phyloP scores from a whole-genome alignment of 2,329 filamentous ascomycete species.

The Ceratocystis papillata region DNA sequence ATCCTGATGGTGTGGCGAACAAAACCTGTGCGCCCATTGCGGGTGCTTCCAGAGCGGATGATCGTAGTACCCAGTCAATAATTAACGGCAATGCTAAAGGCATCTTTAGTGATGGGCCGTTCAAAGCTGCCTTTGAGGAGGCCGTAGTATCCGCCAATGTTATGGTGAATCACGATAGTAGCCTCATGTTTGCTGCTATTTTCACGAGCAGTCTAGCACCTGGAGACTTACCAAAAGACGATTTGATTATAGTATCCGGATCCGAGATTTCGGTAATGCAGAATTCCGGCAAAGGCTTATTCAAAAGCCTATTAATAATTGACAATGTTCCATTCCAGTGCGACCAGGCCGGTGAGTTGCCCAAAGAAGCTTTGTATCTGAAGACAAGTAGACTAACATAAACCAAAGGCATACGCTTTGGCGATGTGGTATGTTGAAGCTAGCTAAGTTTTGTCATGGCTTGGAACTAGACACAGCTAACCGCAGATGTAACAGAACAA shows the following conservation, averaged over 20 bases:
- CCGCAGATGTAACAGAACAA: conserved; percentile 12
- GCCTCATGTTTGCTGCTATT: conserved; percentile 23
- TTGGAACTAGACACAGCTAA: not conserved
- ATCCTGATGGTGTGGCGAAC: conserved; percentile 9
- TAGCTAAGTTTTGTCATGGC: too few relatives aligned
- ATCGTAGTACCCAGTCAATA: conserved; percentile 1
- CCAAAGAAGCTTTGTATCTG: not conserved
- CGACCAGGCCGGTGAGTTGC: conserved; percentile 15
- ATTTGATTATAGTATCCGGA: conserved; percentile 8
- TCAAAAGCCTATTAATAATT: not conserved
- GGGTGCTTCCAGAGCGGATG: conserved; percentile 16
- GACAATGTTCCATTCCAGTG: conserved; percentile 15
- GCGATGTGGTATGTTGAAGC: conserved; percentile 18
- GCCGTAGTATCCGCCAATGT: not conserved
- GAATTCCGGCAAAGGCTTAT: not conserved
- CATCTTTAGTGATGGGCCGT: conserved; percentile 19
- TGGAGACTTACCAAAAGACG: conserved; percentile 8
- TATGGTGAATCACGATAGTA: not conserved
- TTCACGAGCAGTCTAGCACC: conserved; percentile 6
- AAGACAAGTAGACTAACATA: not conserved
- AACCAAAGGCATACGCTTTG: conserved; percentile 14
- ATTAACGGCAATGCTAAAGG: conserved; percentile 7
- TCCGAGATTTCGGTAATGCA: conserved; percentile 4
- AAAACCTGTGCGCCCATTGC: conserved; percentile 10
- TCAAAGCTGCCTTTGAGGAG: conserved; percentile 9